phyloP scores from a whole-genome alignment of 2,329 filamentous ascomycete species.

The Acephala macrosclerotiorum region DNA sequence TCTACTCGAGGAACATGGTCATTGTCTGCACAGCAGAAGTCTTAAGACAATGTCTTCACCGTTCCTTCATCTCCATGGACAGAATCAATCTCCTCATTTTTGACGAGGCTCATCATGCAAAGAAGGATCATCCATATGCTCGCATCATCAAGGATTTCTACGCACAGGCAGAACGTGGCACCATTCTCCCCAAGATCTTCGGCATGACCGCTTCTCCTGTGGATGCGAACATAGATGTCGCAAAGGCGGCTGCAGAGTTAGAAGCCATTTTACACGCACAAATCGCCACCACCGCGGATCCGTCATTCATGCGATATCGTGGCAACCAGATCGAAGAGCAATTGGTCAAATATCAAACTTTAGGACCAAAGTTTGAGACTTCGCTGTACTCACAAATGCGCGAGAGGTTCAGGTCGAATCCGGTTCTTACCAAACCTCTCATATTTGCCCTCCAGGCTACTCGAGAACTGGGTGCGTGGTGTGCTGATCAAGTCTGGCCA shows the following conservation, averaged over 20 bases:
- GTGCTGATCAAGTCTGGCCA: constrained; percentile 82
- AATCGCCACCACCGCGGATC: constrained; percentile 79
- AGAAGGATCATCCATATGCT: constrained; percentile 91
- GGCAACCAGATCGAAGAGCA: constrained; percentile 67
- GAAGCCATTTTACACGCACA: constrained; percentile 80
- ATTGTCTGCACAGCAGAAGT: constrained; percentile 94
- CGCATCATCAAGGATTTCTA: constrained; percentile 92
- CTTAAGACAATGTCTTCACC: constrained; percentile 77
- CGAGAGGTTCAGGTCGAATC: constrained; percentile 54
- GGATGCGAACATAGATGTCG: constrained; percentile 79
- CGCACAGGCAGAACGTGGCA: constrained; percentile 47
- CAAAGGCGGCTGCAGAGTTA: constrained; percentile 73
- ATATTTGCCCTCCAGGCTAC: constrained; percentile 64
- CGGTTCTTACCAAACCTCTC: constrained; percentile 49
- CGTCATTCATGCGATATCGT: constrained; percentile 63
- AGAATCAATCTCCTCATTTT: constrained; percentile 92
- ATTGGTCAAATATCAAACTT: constrained; percentile 58
- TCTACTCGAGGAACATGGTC: constrained; percentile 74
- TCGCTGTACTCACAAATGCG: constrained; percentile 66
- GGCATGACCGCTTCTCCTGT: constrained; percentile 98
- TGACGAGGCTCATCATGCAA: constrained; percentile 95
- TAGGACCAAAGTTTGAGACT: constrained; percentile 65
- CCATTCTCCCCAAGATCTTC: constrained; percentile 76
- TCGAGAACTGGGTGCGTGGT: constrained; percentile 80
- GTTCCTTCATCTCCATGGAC: constrained; percentile 80